phyloP scores from a whole-genome alignment of 805 yeast species.

The Pichia insulana region DNA sequence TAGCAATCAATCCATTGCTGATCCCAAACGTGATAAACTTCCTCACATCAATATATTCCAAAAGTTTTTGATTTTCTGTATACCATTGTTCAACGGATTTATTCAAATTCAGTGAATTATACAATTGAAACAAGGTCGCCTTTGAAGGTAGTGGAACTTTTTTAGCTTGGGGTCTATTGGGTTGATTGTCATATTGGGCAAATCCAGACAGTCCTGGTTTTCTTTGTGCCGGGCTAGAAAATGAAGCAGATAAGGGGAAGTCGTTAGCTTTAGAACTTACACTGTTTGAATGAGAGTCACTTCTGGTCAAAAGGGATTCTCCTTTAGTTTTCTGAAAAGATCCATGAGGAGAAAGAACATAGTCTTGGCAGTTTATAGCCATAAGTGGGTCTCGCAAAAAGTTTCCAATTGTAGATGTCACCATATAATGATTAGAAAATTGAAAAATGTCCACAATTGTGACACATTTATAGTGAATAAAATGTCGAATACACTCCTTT shows the following conservation, averaged over 20 bases:
- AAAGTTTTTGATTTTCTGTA: constrained; percentile 45
- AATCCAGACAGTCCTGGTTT: constrained; percentile 1
- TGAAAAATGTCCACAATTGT: constrained; percentile 81
- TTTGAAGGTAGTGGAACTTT: constrained; percentile 45
- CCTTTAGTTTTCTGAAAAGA: constrained; percentile 23
- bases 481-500: constrained; percentile 80
- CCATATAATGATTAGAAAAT: constrained; percentile 80
- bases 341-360: constrained; percentile 45
- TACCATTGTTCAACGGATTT: constrained; percentile 77
- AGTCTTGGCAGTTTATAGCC: constrained; percentile 79
- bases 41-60: constrained; percentile 69
- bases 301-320: constrained; percentile 14
- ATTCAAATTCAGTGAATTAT: constrained; percentile 72
- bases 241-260: constrained; percentile 1
- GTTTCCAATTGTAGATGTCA: constrained; percentile 65
- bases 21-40: constrained; percentile 84
- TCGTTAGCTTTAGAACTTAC: not conserved
- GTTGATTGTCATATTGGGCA: constrained; percentile 1
- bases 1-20: constrained; percentile 68
- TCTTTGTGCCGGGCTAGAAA: not conserved
- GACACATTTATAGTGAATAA: constrained; percentile 83
- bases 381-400: constrained; percentile 58
- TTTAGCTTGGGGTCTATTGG: constrained; percentile 1
- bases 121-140: constrained; percentile 61
- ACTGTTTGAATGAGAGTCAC: constrained; percentile 6